Conservation (phyloP, 768 basidiomycete genomes). For the Trametes cingulata region DNA sequence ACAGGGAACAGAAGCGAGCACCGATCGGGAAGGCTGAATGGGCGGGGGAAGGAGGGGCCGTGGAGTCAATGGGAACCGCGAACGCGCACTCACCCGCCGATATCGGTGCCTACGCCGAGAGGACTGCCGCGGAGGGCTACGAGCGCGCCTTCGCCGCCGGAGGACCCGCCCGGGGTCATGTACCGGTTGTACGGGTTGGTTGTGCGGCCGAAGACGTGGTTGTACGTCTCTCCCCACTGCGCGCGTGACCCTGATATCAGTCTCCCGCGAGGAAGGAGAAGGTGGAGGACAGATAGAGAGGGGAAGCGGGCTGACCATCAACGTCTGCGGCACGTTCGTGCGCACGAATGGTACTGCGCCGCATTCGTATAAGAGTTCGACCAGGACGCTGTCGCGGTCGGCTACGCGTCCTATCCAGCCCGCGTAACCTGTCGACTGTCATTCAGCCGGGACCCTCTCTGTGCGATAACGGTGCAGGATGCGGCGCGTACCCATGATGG, state of each 20-base stretch:
- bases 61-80: background rate
- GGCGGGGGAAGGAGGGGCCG: background rate
- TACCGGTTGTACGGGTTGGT: slow-evolving; percentile 72
- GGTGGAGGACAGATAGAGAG: background rate
- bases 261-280: background rate
- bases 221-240: slow-evolving; percentile 79
- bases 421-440: slow-evolving; percentile 45
- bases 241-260: background rate
- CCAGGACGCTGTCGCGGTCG: slow-evolving; percentile 50
- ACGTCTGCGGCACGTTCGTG: slow-evolving; percentile 58
- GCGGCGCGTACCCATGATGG: slow-evolving; percentile 47
- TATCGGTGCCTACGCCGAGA: slow-evolving; percentile 76
- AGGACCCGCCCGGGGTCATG: slow-evolving; percentile 77
- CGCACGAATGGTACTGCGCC: slow-evolving; percentile 62
- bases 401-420: slow-evolving; percentile 52
- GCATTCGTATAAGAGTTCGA: slow-evolving; percentile 50
- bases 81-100: slow-evolving; percentile 59
- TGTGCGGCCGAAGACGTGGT: slow-evolving; percentile 79
- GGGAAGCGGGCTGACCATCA: slow-evolving; percentile 40
- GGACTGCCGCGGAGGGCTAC: slow-evolving; percentile 53
- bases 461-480: background rate
- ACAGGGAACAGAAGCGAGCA: background rate
- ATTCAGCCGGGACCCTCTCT: background rate
- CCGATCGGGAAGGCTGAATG: slow-evolving; percentile 4
- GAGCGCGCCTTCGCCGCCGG: slow-evolving; percentile 84